Percentiles rank a stretch among this genome's conserved stretches.
These are phyloP conservation scores for Pulveroboletus sp. DNA, from an alignment of 768 basidiomycete genomes.

Conservation along the genomic window DNA sequence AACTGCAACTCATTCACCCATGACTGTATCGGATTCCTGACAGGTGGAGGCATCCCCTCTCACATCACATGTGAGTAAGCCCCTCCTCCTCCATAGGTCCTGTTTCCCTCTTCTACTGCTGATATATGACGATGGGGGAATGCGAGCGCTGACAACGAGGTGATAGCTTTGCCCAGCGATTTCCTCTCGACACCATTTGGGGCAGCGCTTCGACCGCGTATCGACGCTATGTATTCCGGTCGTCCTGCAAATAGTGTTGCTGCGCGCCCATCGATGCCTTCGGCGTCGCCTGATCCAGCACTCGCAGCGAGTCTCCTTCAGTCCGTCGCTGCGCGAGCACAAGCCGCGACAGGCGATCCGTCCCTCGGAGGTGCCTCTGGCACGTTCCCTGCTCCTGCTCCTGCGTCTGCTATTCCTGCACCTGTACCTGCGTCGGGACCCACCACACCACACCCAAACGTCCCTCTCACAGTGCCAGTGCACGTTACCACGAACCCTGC, in stretches of 20 bases:
- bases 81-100: no score
- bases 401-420: not conserved
- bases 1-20: constrained; percentile 96
- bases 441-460: constrained; percentile 30
- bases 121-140: not conserved
- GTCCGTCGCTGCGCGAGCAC: constrained; percentile 51
- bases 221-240: constrained; percentile 80
- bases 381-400: not conserved
- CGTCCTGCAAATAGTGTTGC: constrained; percentile 30
- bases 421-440: constrained; percentile 7
- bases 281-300: constrained; percentile 41
- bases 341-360: constrained; percentile 35
- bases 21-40: constrained; percentile 82
- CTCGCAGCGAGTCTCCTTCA: constrained; percentile 53
- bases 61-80: constrained; percentile 66
- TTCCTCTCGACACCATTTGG: constrained; percentile 91
- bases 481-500: constrained; percentile 71
- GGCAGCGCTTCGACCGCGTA: constrained; percentile 78
- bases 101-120: not conserved
- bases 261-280: constrained; percentile 22
- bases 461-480: constrained; percentile 54
- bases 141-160: not conserved
- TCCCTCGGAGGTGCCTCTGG: not conserved
- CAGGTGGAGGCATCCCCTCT: constrained; percentile 72
- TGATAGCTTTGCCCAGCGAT: constrained; percentile 67